These are phyloP conservation scores for Sporodiniella umbellata DNA, from an alignment of 371 early-diverging fungal genomes.

Conservation along the genomic window DNA sequence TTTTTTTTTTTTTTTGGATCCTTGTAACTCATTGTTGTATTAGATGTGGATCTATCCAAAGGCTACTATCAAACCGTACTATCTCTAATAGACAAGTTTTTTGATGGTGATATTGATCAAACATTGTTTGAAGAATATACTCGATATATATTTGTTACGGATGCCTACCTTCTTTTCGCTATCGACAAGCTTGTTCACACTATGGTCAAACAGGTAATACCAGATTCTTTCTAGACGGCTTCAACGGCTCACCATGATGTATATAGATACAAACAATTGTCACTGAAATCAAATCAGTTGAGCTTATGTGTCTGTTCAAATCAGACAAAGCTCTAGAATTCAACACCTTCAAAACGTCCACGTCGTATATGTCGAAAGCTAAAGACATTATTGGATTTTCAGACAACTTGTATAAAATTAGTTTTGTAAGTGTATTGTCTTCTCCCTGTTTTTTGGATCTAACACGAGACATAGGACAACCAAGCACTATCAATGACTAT, in stretches of 20 bases:
- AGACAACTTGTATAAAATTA: slow-evolving; percentile 83
- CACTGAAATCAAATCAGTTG: slow-evolving; percentile 40
- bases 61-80: slow-evolving; percentile 69
- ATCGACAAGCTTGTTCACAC: slow-evolving; percentile 75
- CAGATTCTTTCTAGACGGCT: background rate
- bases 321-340: slow-evolving; percentile 26
- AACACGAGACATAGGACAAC: slow-evolving; percentile 38
- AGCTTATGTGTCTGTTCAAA: slow-evolving; percentile 38
- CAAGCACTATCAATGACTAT: slow-evolving; percentile 72
- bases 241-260: background rate
- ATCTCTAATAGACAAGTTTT: slow-evolving; percentile 62
- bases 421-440: slow-evolving; percentile 85
- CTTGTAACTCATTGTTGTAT: background rate
- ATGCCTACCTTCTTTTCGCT: slow-evolving; percentile 79
- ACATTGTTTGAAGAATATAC: slow-evolving; percentile 84
- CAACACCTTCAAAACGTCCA: slow-evolving; percentile 28
- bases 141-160: slow-evolving; percentile 77
- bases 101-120: slow-evolving; percentile 78
- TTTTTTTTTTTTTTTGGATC: background rate
- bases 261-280: slow-evolving; percentile 31
- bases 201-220: slow-evolving; percentile 71
- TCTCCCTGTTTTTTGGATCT: no score
- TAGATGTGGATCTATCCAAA: slow-evolving; percentile 49
- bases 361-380: slow-evolving; percentile 78
- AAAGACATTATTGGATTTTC: slow-evolving; percentile 75